Percentiles rank a stretch among this genome's conserved stretches.
phyloP scores from a whole-genome alignment of 495 filamentous ascomycete species.

The Penicillium psychrofluorescens region DNA sequence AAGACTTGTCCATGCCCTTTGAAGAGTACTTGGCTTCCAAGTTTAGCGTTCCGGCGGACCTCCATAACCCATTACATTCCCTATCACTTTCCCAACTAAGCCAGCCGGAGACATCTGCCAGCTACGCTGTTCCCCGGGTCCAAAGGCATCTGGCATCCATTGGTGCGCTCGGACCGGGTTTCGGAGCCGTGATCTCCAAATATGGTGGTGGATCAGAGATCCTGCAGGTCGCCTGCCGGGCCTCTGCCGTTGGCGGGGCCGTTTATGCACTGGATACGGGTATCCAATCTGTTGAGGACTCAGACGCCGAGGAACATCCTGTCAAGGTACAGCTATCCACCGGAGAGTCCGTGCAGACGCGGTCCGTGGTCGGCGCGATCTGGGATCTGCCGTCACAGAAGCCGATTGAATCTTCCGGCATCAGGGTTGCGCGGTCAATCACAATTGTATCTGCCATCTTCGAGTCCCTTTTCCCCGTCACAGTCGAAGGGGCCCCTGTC shows the following conservation, averaged over 20 bases:
- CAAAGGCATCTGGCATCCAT: conserved; percentile 79
- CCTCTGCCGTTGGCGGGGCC: conserved; percentile 84
- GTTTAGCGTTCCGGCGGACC: conserved; percentile 64
- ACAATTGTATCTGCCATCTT: conserved; percentile 65
- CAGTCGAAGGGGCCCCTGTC: conserved; percentile 63
- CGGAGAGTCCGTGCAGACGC: conserved; percentile 52
- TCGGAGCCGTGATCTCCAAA: conserved; percentile 78
- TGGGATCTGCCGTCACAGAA: conserved; percentile 29
- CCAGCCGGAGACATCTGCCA: conserved; percentile 50
- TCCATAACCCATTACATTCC: conserved; percentile 68
- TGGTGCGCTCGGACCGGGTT: conserved; percentile 77
- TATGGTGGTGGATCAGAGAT: conserved; percentile 94
- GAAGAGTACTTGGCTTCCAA: conserved; percentile 56
- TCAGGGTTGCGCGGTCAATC: conserved; percentile 38
- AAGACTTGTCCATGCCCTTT: conserved; percentile 41
- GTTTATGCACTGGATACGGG: conserved; percentile 78
- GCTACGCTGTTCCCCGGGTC: conserved; percentile 59
- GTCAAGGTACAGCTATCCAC: conserved; percentile 49
- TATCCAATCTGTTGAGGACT: conserved; percentile 35
- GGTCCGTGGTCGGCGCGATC: conserved; percentile 44
- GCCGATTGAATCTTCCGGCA: conserved; percentile 6
- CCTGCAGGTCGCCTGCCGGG: conserved; percentile 85
- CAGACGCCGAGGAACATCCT: conserved; percentile 9
- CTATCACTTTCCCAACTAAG: conserved; percentile 66
- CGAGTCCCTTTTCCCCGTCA: conserved; percentile 56